These are phyloP conservation scores for Polytrichum commune DNA, from an alignment of 225 moss, liverwort and hornwort genomes.

Conservation along the genomic window DNA sequence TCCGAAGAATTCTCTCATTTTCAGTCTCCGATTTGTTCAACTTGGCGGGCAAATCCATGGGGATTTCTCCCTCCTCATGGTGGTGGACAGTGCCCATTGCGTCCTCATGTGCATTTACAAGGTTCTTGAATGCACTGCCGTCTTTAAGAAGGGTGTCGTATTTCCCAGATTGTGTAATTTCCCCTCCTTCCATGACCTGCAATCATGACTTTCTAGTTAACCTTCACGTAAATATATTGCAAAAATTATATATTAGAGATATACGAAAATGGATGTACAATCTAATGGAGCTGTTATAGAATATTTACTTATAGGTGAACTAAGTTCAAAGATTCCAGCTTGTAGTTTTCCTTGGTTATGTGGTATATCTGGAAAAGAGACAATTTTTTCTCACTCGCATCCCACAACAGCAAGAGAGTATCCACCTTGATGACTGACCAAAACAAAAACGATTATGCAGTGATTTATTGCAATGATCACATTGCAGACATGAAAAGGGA, in stretches of 20 bases:
- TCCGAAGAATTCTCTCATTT: slow-evolving; percentile 22
- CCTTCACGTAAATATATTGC: too few species aligned
- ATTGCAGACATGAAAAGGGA: background rate
- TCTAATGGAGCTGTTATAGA: background rate
- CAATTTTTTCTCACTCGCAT: too few species aligned
- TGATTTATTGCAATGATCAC: too few species aligned
- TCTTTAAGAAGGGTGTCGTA: slow-evolving; percentile 31
- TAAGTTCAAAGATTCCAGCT: too few species aligned
- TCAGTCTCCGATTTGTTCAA: slow-evolving; percentile 6
- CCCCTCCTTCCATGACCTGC: slow-evolving; percentile 57
- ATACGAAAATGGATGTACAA: background rate
- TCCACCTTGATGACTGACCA: too few species aligned
- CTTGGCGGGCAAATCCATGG: background rate
- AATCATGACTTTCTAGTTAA: background rate
- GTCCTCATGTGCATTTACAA: slow-evolving; percentile 40
- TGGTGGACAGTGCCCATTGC: slow-evolving; percentile 42
- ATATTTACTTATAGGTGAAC: background rate
- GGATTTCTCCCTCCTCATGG: slow-evolving; percentile 1
- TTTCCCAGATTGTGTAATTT: slow-evolving; percentile 40
- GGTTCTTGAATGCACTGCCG: slow-evolving; percentile 40
- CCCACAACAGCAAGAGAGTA: too few species aligned
- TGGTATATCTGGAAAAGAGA: too few species aligned
- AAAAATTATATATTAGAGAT: too few species aligned
- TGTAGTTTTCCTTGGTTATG: too few species aligned
- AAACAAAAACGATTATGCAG: too few species aligned